phyloP scores from a whole-genome alignment of 2,329 filamentous ascomycete species.

The Calonectria leucothoes region DNA sequence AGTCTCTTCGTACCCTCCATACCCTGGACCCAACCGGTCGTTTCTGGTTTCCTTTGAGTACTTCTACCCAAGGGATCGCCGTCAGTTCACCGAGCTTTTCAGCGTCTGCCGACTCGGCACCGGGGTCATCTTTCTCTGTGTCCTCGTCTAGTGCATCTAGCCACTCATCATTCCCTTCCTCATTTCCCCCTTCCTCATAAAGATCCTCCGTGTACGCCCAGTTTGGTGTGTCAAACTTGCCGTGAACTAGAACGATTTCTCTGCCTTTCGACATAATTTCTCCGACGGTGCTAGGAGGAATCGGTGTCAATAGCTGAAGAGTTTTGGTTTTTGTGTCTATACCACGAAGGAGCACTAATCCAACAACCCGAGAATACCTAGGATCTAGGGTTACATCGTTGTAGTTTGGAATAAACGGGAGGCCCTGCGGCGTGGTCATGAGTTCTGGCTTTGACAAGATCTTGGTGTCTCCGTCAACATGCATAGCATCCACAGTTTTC shows the following conservation, averaged over 20 bases:
- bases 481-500: conserved; percentile 30
- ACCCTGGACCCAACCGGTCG: conserved; percentile 69
- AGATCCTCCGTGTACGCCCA: conserved; percentile 78
- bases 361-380: conserved; percentile 67
- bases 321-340: conserved; percentile 66
- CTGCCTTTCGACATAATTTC: conserved; percentile 54
- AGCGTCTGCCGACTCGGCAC: conserved; percentile 42
- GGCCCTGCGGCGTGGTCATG: conserved; percentile 55
- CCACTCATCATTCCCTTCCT: conserved; percentile 44
- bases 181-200: conserved; percentile 51
- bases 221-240: conserved; percentile 74
- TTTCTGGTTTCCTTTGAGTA: conserved; percentile 64
- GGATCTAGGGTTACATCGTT: conserved; percentile 70
- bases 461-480: conserved; percentile 15
- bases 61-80: conserved; percentile 69
- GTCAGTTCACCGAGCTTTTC: conserved; percentile 37
- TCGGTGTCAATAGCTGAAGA: conserved; percentile 75
- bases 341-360: conserved; percentile 76
- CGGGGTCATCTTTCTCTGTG: conserved; percentile 47
- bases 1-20: conserved; percentile 73
- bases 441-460: conserved; percentile 7
- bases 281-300: conserved; percentile 54
- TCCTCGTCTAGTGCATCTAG: conserved; percentile 50
- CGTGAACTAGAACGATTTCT: conserved; percentile 72
- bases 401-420: conserved; percentile 72